These are phyloP conservation scores for Flaveria sonorensis DNA, from an alignment of 129 eudicot genomes.

Conservation along the genomic window DNA sequence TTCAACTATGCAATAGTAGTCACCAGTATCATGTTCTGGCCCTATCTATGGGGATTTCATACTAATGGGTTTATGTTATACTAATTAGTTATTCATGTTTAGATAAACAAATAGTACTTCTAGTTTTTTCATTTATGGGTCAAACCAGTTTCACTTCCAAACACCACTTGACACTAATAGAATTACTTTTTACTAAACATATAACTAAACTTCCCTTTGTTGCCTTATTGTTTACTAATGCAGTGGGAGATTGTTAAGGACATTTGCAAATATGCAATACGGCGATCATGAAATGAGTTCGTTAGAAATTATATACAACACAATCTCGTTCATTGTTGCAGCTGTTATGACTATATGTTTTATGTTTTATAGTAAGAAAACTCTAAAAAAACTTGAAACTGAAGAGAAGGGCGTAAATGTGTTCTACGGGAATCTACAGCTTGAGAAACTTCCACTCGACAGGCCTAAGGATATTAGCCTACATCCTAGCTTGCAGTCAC, in stretches of 20 bases:
- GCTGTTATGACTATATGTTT: constrained; percentile 58
- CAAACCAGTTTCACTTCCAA: not conserved
- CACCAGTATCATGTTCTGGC: constrained; percentile 82
- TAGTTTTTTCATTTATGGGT: not conserved
- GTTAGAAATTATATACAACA: constrained; percentile 79
- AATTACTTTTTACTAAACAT: not conserved
- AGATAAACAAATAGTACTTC: too few species aligned
- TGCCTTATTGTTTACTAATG: constrained; percentile 26
- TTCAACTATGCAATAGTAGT: constrained; percentile 90
- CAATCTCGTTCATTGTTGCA: constrained; percentile 71
- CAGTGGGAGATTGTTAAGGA: constrained; percentile 88
- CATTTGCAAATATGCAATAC: constrained; percentile 78
- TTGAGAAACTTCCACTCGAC: constrained; percentile 69
- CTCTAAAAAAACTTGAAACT: constrained; percentile 50
- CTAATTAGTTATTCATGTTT: too few species aligned
- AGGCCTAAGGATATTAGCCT: constrained; percentile 48
- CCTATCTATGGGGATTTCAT: constrained; percentile 66
- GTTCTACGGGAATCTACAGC: constrained; percentile 35
- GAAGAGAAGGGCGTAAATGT: constrained; percentile 44
- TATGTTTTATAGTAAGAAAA: constrained; percentile 68
- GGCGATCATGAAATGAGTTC: constrained; percentile 64
- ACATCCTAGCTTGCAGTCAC: constrained; percentile 33
- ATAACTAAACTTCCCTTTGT: not conserved
- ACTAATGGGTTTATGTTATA: not conserved
- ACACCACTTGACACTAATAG: not conserved